Evolutionary conservation across 306 rosid genomes (phyloP).

Genomic region (Quercus alba): DNA sequence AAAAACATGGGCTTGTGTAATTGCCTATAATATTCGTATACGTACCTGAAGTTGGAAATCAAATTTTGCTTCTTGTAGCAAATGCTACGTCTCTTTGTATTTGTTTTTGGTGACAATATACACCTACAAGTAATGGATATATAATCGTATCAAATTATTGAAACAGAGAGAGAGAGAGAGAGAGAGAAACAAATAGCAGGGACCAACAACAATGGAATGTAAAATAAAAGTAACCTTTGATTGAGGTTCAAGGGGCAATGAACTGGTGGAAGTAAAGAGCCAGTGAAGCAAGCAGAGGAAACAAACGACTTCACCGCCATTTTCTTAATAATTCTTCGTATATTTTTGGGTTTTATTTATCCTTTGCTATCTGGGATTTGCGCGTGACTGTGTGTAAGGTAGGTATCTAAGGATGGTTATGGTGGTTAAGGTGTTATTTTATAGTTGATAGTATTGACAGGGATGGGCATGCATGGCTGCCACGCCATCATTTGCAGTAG

Average conservation of each 20-base stretch:
- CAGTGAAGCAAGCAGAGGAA: slow-evolving; percentile 32
- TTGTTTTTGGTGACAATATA: not conserved
- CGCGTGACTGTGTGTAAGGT: not conserved
- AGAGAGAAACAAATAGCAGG: too few species aligned
- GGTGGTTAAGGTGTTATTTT: not conserved
- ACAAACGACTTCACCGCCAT: slow-evolving; percentile 33
- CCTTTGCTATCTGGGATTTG: not conserved
- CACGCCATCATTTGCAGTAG: slow-evolving; percentile 9
- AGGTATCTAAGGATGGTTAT: not conserved
- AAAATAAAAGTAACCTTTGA: not conserved
- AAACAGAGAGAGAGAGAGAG: not conserved
- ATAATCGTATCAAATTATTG: not conserved
- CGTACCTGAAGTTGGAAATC: slow-evolving; percentile 21
- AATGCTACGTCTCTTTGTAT: not conserved
- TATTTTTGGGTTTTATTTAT: not conserved
- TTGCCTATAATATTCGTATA: too few species aligned
- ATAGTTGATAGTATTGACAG: not conserved
- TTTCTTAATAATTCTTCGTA: slow-evolving; percentile 11
- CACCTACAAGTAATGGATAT: not conserved
- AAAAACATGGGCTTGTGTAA: not conserved
- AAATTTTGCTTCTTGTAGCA: not conserved
- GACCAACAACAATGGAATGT: not conserved
- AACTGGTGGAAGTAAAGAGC: slow-evolving; percentile 16
- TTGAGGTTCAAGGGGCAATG: slow-evolving; percentile 5
- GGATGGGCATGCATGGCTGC: slow-evolving; percentile 7